phyloP scores from a whole-genome alignment of 2,329 filamentous ascomycete species.

The Penicillium sp. region DNA sequence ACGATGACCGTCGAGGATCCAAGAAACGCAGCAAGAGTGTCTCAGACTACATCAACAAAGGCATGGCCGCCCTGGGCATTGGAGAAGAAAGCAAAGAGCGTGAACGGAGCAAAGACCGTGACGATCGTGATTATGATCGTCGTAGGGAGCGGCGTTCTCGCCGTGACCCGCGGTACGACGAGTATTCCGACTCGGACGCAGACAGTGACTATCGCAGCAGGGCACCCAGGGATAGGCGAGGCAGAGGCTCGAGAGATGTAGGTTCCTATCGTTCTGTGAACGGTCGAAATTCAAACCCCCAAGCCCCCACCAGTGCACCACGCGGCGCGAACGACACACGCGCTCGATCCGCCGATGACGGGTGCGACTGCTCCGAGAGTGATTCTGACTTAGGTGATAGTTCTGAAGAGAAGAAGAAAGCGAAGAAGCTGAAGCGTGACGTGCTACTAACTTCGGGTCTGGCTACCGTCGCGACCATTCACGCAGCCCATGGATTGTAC shows the following conservation, averaged over 20 bases:
- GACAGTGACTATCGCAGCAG: conserved; percentile 34
- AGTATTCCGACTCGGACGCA: conserved; percentile 43
- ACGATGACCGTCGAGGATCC: conserved; percentile 44
- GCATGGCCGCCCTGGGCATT: conserved; percentile 46
- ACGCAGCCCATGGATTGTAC: conserved; percentile 65
- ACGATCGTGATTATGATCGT: conserved; percentile 9
- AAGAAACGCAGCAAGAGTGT: conserved; percentile 48
- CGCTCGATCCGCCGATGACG: conserved; percentile 7
- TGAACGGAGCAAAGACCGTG: conserved; percentile 21
- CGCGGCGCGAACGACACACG: conserved; percentile 15
- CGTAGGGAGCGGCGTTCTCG: conserved; percentile 27
- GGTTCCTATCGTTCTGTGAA: conserved; percentile 36
- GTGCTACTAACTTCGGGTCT: conserved; percentile 65
- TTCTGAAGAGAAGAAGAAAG: conserved; percentile 61
- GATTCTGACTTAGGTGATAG: conserved; percentile 56
- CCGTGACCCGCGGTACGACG: conserved; percentile 28
- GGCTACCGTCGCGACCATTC: conserved; percentile 66
- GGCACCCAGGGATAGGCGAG: conserved; percentile 24
- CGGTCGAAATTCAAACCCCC: conserved; percentile 23
- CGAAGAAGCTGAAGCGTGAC: conserved; percentile 65
- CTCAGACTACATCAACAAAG: conserved; percentile 45
- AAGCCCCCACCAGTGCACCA: conserved; percentile 22
- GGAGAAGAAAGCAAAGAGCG: conserved; percentile 25
- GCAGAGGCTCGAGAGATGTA: conserved; percentile 45
- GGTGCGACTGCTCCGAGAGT: conserved; percentile 29